Evolutionary conservation across 2,329 filamentous ascomycete genomes (phyloP).

Genomic region (Cladophialophora chaetospira): DNA sequence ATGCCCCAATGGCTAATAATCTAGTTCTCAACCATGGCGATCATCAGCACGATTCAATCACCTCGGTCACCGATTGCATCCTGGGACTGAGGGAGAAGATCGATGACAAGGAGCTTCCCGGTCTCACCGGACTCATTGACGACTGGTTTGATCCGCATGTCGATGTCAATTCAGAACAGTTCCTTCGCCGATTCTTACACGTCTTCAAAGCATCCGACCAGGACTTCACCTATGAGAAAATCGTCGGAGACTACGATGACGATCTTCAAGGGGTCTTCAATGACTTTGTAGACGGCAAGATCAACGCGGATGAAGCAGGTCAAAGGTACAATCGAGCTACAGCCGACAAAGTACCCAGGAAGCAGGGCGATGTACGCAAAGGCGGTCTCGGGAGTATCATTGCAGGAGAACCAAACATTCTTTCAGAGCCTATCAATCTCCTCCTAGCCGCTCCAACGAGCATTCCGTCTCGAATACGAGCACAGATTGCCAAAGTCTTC

Average conservation of each 20-base stretch:
- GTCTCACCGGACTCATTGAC: conserved; percentile 20
- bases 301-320: conserved; percentile 26
- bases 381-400: conserved; percentile 15
- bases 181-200: conserved; percentile 24
- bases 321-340: conserved; percentile 18
- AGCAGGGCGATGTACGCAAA: conserved; percentile 15
- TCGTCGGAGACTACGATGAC: conserved; percentile 26
- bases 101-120: conserved; percentile 23
- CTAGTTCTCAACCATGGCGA: conserved; percentile 18
- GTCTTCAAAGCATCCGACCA: conserved; percentile 25
- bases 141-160: conserved; percentile 27
- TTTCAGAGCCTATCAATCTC: conserved; percentile 17
- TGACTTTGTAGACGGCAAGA: conserved; percentile 27
- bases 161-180: conserved; percentile 26
- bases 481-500: conserved; percentile 18
- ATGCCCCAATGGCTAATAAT: conserved; percentile 18
- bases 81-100: conserved; percentile 23
- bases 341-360: conserved; percentile 9
- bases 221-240: conserved; percentile 25
- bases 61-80: conserved; percentile 28
- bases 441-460: conserved; percentile 21
- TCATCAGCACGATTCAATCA: conserved; percentile 19
- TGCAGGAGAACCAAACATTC: conserved; percentile 16
- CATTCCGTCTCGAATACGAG: conserved; percentile 26
- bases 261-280: conserved; percentile 25